Percentiles rank a stretch among this genome's conserved stretches.
Conservation (phyloP, 2,329 filamentous ascomycete species). For the Aspergillus versicolor region DNA sequence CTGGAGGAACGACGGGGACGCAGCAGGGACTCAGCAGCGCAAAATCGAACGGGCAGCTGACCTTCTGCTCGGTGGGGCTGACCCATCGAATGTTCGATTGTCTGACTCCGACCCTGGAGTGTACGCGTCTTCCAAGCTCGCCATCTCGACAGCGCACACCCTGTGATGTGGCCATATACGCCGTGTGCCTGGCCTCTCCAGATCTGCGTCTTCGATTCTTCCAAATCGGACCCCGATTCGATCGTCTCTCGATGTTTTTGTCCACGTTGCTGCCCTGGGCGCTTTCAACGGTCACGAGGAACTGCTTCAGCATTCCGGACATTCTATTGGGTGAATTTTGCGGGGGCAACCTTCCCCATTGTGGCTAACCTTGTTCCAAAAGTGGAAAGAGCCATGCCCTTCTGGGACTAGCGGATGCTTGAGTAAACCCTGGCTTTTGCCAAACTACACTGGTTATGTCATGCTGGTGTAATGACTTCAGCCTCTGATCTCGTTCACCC, state of each 20-base stretch:
- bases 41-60: slow-evolving; percentile 20
- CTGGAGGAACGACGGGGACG: too few relatives aligned
- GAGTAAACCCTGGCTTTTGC: too few relatives aligned
- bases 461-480: neutral
- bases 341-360: slow-evolving; percentile 12
- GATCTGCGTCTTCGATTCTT: neutral
- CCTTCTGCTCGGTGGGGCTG: slow-evolving; percentile 15
- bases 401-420: neutral
- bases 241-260: neutral
- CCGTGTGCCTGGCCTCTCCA: neutral
- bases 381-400: slow-evolving; percentile 1
- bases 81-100: slow-evolving; percentile 22
- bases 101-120: neutral
- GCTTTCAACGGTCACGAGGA: neutral
- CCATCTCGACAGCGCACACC: neutral
- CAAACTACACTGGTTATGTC: neutral
- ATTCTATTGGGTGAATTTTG: slow-evolving; percentile 16
- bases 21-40: slow-evolving; percentile 1
- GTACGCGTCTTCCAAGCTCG: slow-evolving; percentile 1
- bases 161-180: neutral
- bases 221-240: neutral
- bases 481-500: neutral
- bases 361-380: slow-evolving; percentile 4
- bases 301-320: slow-evolving; percentile 1
- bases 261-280: neutral